Base-by-base conservation (phyloP, 345 rosid genomes). In the Gossypium herbaceum region DNA sequence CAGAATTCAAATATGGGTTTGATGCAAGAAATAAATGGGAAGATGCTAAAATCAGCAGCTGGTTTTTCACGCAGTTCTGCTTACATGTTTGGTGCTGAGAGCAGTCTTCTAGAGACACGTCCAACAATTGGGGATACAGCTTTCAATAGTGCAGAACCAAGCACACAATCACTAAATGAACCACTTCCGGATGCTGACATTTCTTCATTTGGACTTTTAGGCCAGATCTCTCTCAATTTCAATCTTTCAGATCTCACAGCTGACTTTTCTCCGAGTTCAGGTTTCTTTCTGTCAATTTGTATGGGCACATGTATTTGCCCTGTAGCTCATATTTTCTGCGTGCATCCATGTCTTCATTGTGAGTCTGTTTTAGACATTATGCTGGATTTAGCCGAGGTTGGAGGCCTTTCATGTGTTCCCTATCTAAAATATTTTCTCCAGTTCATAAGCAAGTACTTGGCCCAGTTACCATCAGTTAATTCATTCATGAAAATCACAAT, bases 161-260 rank as follows among this genome's bases (percentile, higher is more conserved):
- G 81, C 77, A 82, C 94, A 19, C 99, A 91, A 77, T 80, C 94
- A 65, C 78, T 90, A 74, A 75, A 82, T 76, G 98, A 93, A 62
- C 51, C 89, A 58, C 84, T 90, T 74, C 79, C 89, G 80, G 98
- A 93, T 79, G 84, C 88, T 43, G 97, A 91, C 76, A 72, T 82
- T 76, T 81, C 97, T 75, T 80, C 90, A 43, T 89, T 85, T 82
- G 99, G 98, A 77, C 83, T 85, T 78, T 76, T 96, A 83, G 87
- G 87, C 79, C 91, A 84, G 72, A 88, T 93, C 72, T 89, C 97
- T 84, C 84, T 88, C 74, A 88, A 71, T 83, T 90, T 96, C 85
- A 96, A 97, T 83, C 91, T 96, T 17, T 88, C 98, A 71, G 98
- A 93, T 87, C 76, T 96, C 78, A 81, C 98, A 3, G 96, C 97